phyloP scores from a whole-genome alignment of 106 monocot species.

The Dendrobium chrysotoxum region DNA sequence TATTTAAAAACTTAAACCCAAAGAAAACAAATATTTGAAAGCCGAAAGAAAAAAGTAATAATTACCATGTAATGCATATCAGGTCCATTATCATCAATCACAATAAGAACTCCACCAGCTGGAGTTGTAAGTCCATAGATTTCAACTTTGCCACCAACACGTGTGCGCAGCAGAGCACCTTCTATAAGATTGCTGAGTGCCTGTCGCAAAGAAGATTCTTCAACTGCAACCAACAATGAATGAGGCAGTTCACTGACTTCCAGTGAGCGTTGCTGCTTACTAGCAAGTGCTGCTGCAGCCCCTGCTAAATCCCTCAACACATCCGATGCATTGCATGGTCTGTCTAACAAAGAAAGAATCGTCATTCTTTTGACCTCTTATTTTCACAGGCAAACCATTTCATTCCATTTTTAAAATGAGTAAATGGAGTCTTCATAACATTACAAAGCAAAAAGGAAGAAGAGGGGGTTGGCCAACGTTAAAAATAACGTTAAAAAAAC shows the following conservation, averaged over 20 bases:
- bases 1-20: neutral
- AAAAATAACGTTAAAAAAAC: no score
- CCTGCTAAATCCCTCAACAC: conserved; percentile 67
- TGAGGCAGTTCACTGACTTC: conserved; percentile 35
- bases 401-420: no score
- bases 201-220: conserved; percentile 76
- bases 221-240: conserved; percentile 55
- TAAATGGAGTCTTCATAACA: no score
- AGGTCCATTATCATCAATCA: conserved; percentile 88
- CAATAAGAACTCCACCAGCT: conserved; percentile 65
- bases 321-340: conserved; percentile 67
- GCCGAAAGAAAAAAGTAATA: neutral
- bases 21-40: neutral
- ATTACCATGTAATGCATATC: conserved; percentile 97
- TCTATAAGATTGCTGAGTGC: conserved; percentile 92
- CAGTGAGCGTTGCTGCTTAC: conserved; percentile 50
- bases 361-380: no score
- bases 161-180: conserved; percentile 74
- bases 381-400: no score
- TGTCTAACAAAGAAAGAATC: conserved; percentile 55
- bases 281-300: conserved; percentile 61
- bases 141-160: conserved; percentile 58
- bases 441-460: no score
- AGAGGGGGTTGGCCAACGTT: no score
- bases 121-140: conserved; percentile 64